Evolutionary conservation across 176 grass and related monocot genomes (phyloP).

Genomic region (Urochloa ruziziensis): DNA sequence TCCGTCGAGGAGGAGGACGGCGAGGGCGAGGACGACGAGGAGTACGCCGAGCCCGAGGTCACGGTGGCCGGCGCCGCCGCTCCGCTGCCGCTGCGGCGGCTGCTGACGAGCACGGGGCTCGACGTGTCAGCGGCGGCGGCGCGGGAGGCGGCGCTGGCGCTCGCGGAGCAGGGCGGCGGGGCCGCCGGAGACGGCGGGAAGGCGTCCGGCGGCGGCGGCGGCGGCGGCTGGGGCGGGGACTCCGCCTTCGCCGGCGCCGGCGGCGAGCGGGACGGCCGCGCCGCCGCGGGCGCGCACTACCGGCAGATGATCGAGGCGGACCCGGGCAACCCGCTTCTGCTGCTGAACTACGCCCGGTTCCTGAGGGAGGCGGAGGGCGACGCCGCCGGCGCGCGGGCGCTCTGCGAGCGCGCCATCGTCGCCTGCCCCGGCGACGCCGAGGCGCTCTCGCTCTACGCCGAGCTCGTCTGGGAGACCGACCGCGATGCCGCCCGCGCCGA

Average conservation of each 20-base stretch:
- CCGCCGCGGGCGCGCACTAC: constrained; percentile 40
- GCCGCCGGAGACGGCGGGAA: constrained; percentile 7
- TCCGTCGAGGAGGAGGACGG: constrained; percentile 33
- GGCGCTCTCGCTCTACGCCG: constrained; percentile 58
- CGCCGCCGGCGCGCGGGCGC: constrained; percentile 39
- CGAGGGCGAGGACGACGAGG: not conserved
- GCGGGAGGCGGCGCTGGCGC: not conserved
- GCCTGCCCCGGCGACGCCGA: constrained; percentile 38
- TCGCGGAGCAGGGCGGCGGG: not conserved
- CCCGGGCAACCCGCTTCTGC: constrained; percentile 52
- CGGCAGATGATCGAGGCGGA: constrained; percentile 45
- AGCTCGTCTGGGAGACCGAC: constrained; percentile 60
- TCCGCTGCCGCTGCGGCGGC: constrained; percentile 11
- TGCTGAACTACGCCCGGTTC: constrained; percentile 63
- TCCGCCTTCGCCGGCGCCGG: not conserved
- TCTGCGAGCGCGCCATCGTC: constrained; percentile 65
- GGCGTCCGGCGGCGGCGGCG: not conserved
- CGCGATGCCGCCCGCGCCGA: constrained; percentile 49
- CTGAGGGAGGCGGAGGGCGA: constrained; percentile 52
- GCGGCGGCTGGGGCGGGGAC: too few relatives aligned
- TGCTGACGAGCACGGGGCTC: constrained; percentile 55
- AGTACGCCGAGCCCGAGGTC: not conserved
- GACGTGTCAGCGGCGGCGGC: not conserved
- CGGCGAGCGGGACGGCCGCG: not conserved
- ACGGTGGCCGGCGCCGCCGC: not conserved